These are phyloP conservation scores for Ambrosia hybrid DNA, from an alignment of 140 eudicot species.

Conservation along the genomic window DNA sequence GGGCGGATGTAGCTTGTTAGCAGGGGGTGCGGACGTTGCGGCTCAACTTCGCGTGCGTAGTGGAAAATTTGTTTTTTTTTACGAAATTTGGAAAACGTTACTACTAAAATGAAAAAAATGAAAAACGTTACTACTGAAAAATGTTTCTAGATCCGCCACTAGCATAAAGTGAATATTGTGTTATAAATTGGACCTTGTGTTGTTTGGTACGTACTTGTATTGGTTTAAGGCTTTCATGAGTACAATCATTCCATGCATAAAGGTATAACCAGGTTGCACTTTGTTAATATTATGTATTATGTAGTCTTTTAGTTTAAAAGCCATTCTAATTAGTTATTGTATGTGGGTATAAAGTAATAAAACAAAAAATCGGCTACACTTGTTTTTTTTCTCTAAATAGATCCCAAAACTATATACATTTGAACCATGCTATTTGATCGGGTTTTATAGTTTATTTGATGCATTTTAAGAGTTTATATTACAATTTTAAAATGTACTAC, in stretches of 20 bases:
- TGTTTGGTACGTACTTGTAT: slow-evolving; percentile 30
- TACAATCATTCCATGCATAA: slow-evolving; percentile 35
- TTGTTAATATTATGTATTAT: slow-evolving; percentile 25
- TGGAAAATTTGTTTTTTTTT: too few relatives aligned
- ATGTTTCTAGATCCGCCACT: too few relatives aligned
- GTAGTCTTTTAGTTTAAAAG: not conserved
- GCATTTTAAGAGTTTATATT: too few relatives aligned
- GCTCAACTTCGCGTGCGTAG: too few relatives aligned
- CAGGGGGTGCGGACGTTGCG: too few relatives aligned
- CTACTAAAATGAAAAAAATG: too few relatives aligned
- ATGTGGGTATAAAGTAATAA: not conserved
- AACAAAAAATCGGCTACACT: not conserved
- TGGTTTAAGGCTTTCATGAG: slow-evolving; percentile 3
- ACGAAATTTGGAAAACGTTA: too few relatives aligned
- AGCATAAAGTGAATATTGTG: slow-evolving; percentile 23
- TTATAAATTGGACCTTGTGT: not conserved
- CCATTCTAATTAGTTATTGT: slow-evolving; percentile 17
- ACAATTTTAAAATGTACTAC: too few relatives aligned
- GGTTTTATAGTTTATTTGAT: too few relatives aligned
- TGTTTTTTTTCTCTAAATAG: not conserved
- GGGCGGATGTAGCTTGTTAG: too few relatives aligned
- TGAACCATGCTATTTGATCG: too few relatives aligned
- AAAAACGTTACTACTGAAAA: too few relatives aligned
- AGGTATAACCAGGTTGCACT: slow-evolving; percentile 26
- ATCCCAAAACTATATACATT: not conserved